These are phyloP conservation scores for Colletotrichum liaoningense DNA, from an alignment of 2,329 filamentous ascomycete species.

Conservation along the genomic window DNA sequence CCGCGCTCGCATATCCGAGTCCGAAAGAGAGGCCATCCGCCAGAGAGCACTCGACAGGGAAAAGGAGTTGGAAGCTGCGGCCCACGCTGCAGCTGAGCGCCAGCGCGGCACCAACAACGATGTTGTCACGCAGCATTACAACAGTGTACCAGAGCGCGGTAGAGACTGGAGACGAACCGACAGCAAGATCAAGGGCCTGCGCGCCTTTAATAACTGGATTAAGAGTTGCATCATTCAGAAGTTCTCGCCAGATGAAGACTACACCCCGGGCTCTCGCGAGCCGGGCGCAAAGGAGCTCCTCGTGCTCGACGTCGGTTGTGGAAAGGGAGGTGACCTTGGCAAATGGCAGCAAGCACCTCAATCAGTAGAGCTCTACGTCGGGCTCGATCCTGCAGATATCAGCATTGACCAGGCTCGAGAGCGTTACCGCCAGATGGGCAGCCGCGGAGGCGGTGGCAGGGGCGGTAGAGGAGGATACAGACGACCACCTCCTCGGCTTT, in stretches of 20 bases:
- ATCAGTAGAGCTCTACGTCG: conserved; percentile 90
- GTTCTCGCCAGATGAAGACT: conserved; percentile 86
- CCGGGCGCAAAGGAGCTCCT: conserved; percentile 72
- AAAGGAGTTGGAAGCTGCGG: conserved; percentile 51
- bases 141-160: conserved; percentile 91
- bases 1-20: conserved; percentile 73
- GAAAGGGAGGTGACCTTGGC: conserved; percentile 93
- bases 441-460: conserved; percentile 66
- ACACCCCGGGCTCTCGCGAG: conserved; percentile 70
- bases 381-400: conserved; percentile 91
- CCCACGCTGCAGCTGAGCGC: conserved; percentile 51
- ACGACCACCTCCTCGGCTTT: conserved; percentile 68
- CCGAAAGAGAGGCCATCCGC: conserved; percentile 75
- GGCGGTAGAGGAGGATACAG: conserved; percentile 64
- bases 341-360: conserved; percentile 98
- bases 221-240: conserved; percentile 98
- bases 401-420: conserved; percentile 92
- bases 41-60: conserved; percentile 70
- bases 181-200: conserved; percentile 92
- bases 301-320: conserved; percentile 94
- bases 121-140: conserved; percentile 94
- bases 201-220: conserved; percentile 98
- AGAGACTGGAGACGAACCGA: conserved; percentile 95
- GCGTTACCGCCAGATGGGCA: conserved; percentile 80
- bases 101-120: conserved; percentile 77